Percentiles rank a stretch among this genome's conserved stretches.
Evolutionary conservation across 495 filamentous ascomycete species (phyloP).

Genomic region (Physcia stellaris): DNA sequence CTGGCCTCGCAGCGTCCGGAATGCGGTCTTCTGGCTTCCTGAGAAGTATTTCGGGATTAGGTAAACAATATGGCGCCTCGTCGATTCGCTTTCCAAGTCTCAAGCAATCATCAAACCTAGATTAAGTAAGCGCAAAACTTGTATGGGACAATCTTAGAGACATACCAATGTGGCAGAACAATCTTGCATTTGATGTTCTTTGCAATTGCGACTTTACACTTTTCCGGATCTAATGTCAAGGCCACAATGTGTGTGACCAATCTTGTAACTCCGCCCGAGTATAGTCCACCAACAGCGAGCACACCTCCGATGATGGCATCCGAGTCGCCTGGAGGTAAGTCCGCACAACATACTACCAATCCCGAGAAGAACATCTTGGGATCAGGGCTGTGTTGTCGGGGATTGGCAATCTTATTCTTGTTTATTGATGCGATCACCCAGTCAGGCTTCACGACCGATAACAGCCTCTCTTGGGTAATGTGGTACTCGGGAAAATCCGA

Average conservation of each 20-base stretch:
- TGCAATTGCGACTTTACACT: slow-evolving; percentile 46
- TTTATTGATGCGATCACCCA: slow-evolving; percentile 62
- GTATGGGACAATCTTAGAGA: background rate
- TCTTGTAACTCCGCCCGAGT: slow-evolving; percentile 52
- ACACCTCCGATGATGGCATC: slow-evolving; percentile 87
- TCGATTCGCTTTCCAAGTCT: slow-evolving; percentile 78
- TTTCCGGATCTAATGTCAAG: slow-evolving; percentile 57
- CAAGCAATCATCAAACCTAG: slow-evolving; percentile 91
- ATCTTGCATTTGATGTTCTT: slow-evolving; percentile 63
- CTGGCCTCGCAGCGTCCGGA: slow-evolving; percentile 36
- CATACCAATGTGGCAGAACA: slow-evolving; percentile 88
- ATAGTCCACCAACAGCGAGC: slow-evolving; percentile 75
- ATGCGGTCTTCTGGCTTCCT: slow-evolving; percentile 39
- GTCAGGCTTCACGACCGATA: slow-evolving; percentile 68
- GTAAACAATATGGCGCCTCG: slow-evolving; percentile 75
- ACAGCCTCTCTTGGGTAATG: slow-evolving; percentile 53
- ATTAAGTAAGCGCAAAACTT: slow-evolving; percentile 13
- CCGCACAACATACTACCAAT: slow-evolving; percentile 59
- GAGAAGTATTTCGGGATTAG: slow-evolving; percentile 66
- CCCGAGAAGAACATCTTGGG: slow-evolving; percentile 80
- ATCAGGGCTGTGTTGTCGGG: slow-evolving; percentile 79
- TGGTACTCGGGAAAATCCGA: slow-evolving; percentile 80
- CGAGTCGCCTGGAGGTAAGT: slow-evolving; percentile 78
- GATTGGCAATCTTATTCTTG: slow-evolving; percentile 57
- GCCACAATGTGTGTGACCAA: slow-evolving; percentile 83